phyloP scores from a whole-genome alignment of 441 rosid genomes.

The Euphorbia celastroides region DNA sequence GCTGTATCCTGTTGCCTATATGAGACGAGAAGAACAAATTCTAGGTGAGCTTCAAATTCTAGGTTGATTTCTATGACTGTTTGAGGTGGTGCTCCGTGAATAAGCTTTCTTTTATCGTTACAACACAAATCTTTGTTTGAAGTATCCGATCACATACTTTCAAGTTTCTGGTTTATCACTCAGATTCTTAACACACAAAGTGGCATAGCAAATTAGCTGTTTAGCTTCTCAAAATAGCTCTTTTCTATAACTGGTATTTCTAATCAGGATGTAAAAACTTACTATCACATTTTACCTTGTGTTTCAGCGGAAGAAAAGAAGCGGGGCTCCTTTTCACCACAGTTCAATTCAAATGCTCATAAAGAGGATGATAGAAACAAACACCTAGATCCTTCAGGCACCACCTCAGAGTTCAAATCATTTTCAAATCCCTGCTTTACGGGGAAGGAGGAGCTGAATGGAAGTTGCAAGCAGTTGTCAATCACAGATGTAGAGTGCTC shows the following conservation, averaged over 20 bases:
- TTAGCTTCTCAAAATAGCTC: neutral
- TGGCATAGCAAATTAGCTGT: neutral
- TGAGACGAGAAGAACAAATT: slow-evolving; percentile 45
- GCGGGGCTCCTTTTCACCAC: neutral
- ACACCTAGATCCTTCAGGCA: slow-evolving; percentile 13
- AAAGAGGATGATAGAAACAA: neutral
- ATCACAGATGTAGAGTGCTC: slow-evolving; percentile 50
- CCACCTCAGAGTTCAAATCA: slow-evolving; percentile 2
- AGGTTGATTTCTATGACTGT: too few relatives aligned
- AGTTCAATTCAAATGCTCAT: neutral
- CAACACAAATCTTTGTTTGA: neutral
- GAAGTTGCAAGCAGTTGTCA: slow-evolving; percentile 25
- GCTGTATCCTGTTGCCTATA: slow-evolving; percentile 54
- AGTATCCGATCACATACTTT: neutral
- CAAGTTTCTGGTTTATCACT: neutral
- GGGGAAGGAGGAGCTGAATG: slow-evolving; percentile 22
- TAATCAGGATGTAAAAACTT: neutral
- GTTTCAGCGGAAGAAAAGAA: neutral
- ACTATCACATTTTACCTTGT: too few relatives aligned
- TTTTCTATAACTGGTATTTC: neutral
- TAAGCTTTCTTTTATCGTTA: neutral
- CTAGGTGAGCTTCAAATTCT: slow-evolving; percentile 45
- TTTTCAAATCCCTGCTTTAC: slow-evolving; percentile 4
- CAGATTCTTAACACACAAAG: neutral
- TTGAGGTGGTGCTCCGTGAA: too few relatives aligned